Percentiles rank a stretch among this genome's conserved stretches.
Evolutionary conservation across 108 stramenopile species (phyloP).

Genomic region (Skeletonema potamos): DNA sequence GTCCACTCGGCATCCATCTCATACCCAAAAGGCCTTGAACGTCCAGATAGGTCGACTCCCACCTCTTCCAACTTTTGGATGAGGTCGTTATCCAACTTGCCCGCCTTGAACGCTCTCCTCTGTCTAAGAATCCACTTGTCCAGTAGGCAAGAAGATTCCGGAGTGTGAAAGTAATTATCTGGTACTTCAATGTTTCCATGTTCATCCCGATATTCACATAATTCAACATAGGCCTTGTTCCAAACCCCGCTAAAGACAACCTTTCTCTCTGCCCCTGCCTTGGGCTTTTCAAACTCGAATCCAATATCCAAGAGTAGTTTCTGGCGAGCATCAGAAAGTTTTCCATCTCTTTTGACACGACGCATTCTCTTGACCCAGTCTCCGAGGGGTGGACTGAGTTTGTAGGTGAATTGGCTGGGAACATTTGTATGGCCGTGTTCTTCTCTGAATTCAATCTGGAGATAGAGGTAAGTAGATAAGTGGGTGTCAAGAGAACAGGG

Average conservation of each 20-base stretch:
- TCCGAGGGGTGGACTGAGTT: conserved; percentile 9
- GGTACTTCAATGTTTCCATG: conserved; percentile 21
- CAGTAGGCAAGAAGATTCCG: not conserved
- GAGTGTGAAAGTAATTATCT: not conserved
- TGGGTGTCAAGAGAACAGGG: not conserved
- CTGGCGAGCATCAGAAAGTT: not conserved
- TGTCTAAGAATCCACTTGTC: conserved; percentile 20
- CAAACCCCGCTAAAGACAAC: conserved; percentile 8
- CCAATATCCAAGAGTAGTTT: conserved; percentile 4
- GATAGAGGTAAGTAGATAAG: not conserved
- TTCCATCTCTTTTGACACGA: not conserved
- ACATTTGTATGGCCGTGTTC: conserved; percentile 23
- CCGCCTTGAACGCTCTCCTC: conserved; percentile 4
- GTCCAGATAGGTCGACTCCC: conserved; percentile 16
- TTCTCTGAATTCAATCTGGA: not conserved
- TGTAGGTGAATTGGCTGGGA: conserved; percentile 2
- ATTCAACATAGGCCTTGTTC: conserved; percentile 3
- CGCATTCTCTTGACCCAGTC: conserved; percentile 18
- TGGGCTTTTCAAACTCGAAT: conserved; percentile 1
- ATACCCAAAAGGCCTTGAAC: conserved; percentile 13
- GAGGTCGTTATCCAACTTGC: not conserved
- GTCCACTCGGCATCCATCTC: conserved; percentile 8
- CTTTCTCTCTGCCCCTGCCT: not conserved
- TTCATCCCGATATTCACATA: conserved; percentile 7
- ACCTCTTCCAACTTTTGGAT: conserved; percentile 20